Conservation (phyloP, 345 rosid genomes). For the Pistacia vera region DNA sequence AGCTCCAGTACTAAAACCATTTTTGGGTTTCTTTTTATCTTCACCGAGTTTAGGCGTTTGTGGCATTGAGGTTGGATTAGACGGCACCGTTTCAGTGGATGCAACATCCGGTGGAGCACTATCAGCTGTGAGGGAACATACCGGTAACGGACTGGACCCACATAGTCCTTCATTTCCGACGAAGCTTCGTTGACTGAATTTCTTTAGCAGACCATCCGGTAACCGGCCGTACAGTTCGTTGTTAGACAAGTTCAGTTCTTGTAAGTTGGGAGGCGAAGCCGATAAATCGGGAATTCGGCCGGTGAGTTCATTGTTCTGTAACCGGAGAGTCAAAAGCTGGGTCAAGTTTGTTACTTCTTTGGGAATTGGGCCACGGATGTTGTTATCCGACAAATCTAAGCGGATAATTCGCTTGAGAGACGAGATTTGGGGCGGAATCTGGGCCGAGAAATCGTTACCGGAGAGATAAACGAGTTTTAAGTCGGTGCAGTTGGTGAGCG, state of each 20-base stretch:
- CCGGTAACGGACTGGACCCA: conserved; percentile 69
- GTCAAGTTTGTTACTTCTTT: conserved; percentile 49
- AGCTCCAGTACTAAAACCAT: conserved; percentile 59
- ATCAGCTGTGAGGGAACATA: conserved; percentile 54
- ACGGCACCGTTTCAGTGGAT: conserved; percentile 55
- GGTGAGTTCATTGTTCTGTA: conserved; percentile 79
- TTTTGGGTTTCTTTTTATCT: conserved; percentile 24
- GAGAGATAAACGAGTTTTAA: conserved; percentile 79
- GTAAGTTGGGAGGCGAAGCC: conserved; percentile 36
- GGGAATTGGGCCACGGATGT: conserved; percentile 70
- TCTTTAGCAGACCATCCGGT: conserved; percentile 53
- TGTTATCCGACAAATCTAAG: conserved; percentile 83
- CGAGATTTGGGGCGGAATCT: conserved; percentile 65
- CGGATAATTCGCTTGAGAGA: conserved; percentile 62
- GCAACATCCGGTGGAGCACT: conserved; percentile 34
- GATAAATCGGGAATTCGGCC: conserved; percentile 83
- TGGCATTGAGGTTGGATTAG: conserved; percentile 79
- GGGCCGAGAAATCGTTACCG: conserved; percentile 75
- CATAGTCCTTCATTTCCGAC: conserved; percentile 81
- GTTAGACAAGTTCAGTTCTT: conserved; percentile 65
- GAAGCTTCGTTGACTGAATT: conserved; percentile 64
- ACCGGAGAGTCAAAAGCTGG: conserved; percentile 70
- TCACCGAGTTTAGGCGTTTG: conserved; percentile 39
- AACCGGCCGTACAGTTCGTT: conserved; percentile 75
- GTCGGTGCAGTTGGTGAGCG: conserved; percentile 65